phyloP scores from a whole-genome alignment of 2,329 filamentous ascomycete genomes.

The Ophiostoma ulmi region DNA sequence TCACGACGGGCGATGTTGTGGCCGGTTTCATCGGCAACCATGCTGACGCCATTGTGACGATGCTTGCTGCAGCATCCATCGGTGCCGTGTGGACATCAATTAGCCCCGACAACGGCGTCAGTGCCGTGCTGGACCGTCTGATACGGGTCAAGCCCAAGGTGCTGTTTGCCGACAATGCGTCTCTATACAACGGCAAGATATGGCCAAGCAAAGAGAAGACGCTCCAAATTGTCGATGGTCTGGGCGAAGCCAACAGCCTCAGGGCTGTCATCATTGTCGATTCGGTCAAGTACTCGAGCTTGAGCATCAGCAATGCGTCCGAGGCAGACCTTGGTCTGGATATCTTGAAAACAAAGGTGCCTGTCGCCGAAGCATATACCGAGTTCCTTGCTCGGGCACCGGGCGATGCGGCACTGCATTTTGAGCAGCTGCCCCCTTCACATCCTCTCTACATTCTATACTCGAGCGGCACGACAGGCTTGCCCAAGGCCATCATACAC shows the following conservation, averaged over 20 bases:
- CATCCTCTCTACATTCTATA: slow-evolving; percentile 93
- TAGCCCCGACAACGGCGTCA: slow-evolving; percentile 86
- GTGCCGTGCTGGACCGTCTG: slow-evolving; percentile 81
- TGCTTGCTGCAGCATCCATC: slow-evolving; percentile 75
- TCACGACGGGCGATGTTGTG: slow-evolving; percentile 55
- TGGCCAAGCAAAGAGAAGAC: slow-evolving; percentile 79
- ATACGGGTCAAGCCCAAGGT: slow-evolving; percentile 78
- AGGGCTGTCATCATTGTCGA: slow-evolving; percentile 71
- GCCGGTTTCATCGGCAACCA: slow-evolving; percentile 84
- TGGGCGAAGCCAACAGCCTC: slow-evolving; percentile 54
- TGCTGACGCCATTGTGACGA: slow-evolving; percentile 76
- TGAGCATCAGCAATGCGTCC: not conserved
- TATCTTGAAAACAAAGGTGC: slow-evolving; percentile 38
- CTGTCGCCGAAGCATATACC: slow-evolving; percentile 43
- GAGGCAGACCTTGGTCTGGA: slow-evolving; percentile 41
- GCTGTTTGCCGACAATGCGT: slow-evolving; percentile 82
- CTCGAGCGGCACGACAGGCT: slow-evolving; percentile 80
- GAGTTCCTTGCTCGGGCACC: slow-evolving; percentile 42
- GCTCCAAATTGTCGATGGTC: slow-evolving; percentile 62
- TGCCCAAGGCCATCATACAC: slow-evolving; percentile 92
- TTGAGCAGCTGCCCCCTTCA: slow-evolving; percentile 74
- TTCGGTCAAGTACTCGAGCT: slow-evolving; percentile 37
- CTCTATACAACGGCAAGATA: slow-evolving; percentile 84
- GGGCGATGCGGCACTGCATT: slow-evolving; percentile 48
- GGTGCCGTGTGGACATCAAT: slow-evolving; percentile 92